Conservation (phyloP, 208 protist species). For the Leishmania major region DNA sequence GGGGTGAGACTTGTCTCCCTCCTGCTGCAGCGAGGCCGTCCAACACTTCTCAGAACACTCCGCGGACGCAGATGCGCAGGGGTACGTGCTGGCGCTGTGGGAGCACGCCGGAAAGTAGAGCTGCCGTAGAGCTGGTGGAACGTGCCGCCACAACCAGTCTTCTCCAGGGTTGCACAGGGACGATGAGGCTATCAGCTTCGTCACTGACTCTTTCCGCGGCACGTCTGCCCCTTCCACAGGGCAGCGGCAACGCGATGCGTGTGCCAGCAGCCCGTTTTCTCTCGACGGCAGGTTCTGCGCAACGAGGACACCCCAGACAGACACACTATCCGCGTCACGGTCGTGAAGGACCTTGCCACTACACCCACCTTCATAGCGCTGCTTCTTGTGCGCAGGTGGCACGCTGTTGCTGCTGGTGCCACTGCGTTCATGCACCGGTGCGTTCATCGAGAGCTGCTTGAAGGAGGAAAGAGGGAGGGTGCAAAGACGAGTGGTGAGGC, state of each 20-base stretch:
- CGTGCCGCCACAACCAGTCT: constrained; percentile 7
- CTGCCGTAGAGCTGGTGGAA: constrained; percentile 1
- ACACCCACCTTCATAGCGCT: neutral
- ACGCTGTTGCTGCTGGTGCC: neutral
- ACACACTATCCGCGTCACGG: neutral
- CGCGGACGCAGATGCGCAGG: neutral
- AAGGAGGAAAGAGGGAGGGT: neutral
- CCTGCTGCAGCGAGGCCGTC: neutral
- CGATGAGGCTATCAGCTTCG: neutral
- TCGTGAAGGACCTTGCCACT: neutral
- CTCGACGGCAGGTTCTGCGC: constrained; percentile 14
- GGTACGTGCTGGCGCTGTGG: neutral
- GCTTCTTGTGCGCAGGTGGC: neutral
- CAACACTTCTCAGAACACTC: neutral
- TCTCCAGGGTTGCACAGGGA: neutral
- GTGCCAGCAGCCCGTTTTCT: constrained; percentile 31
- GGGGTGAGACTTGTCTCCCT: neutral
- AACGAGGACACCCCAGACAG: constrained; percentile 42
- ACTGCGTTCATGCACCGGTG: neutral
- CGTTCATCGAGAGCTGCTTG: neutral
- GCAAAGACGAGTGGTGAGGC: neutral
- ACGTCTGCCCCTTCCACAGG: neutral
- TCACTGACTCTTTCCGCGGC: neutral
- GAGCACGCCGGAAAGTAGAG: neutral
- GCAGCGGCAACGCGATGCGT: constrained; percentile 2